Conservation (phyloP, 768 basidiomycete species). For the Auricularia cornea region DNA sequence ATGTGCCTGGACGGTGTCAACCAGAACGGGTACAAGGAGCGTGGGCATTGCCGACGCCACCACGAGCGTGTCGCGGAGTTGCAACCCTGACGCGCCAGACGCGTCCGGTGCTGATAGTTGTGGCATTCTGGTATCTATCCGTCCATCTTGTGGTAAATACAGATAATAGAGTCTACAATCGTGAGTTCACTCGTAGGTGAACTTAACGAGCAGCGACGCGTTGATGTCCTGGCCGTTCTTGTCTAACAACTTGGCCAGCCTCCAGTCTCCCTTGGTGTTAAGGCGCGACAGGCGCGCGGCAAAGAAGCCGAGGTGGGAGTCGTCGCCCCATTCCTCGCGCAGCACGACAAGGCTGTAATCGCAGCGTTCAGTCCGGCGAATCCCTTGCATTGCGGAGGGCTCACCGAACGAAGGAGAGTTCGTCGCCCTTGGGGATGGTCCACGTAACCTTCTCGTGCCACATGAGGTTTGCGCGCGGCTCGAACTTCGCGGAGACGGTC, state of each 20-base stretch:
- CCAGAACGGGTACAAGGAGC: too few relatives aligned
- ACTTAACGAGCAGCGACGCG: constrained; percentile 23
- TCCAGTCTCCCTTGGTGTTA: constrained; percentile 37
- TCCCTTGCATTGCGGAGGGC: constrained; percentile 9
- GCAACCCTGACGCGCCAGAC: not conserved
- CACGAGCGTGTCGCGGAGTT: not conserved
- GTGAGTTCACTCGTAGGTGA: constrained; percentile 8
- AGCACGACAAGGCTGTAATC: constrained; percentile 13
- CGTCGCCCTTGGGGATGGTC: constrained; percentile 38
- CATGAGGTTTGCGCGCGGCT: constrained; percentile 23
- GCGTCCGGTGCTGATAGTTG: not conserved
- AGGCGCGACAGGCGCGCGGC: constrained; percentile 41
- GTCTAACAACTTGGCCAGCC: constrained; percentile 42
- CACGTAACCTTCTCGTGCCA: constrained; percentile 39
- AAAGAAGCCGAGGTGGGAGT: constrained; percentile 15
- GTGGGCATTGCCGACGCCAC: too few relatives aligned
- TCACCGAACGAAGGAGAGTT: constrained; percentile 46
- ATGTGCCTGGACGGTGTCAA: too few relatives aligned
- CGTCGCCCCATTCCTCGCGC: constrained; percentile 7
- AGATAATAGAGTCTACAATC: not conserved
- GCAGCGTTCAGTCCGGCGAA: constrained; percentile 33
- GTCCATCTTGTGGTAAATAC: not conserved
- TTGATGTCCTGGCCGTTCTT: constrained; percentile 36
- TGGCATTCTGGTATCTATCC: not conserved
- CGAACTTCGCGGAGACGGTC: constrained; percentile 28